A percentile compares a stretch with the other conserved stretches of the same genome.
Conservation (phyloP, 2,329 filamentous ascomycete species). For the Rachicladosporium sp. region DNA sequence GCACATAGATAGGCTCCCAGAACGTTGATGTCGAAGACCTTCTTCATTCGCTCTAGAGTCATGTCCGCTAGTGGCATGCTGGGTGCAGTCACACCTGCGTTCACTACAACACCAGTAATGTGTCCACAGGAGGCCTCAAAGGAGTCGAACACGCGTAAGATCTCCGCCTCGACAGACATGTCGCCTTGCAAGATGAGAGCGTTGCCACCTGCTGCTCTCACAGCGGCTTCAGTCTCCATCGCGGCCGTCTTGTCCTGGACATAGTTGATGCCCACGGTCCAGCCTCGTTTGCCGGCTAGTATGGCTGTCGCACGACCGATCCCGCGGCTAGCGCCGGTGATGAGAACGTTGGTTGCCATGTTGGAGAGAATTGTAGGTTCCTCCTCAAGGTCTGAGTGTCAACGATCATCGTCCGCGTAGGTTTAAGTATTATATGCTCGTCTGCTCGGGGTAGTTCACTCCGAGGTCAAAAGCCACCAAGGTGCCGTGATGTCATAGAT, state of each 20-base stretch:
- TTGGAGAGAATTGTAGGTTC: too few relatives aligned
- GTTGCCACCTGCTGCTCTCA: constrained; percentile 13
- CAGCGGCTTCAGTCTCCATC: constrained; percentile 9
- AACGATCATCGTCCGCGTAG: too few relatives aligned
- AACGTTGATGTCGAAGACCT: constrained; percentile 17
- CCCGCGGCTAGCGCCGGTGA: constrained; percentile 15
- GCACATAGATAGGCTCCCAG: constrained; percentile 19
- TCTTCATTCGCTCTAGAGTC: constrained; percentile 10
- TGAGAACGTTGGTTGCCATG: constrained; percentile 10
- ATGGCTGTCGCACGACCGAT: constrained; percentile 15
- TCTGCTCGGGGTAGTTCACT: too few relatives aligned
- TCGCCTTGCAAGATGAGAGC: constrained; percentile 11
- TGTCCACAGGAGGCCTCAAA: constrained; percentile 13
- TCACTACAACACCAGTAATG: constrained; percentile 17
- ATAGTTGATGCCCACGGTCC: constrained; percentile 19
- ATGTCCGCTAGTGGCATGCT: constrained; percentile 15
- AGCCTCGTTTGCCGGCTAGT: constrained; percentile 13
- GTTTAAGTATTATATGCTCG: too few relatives aligned
- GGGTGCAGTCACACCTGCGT: constrained; percentile 17
- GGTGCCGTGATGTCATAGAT: too few relatives aligned
- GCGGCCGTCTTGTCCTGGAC: constrained; percentile 10
- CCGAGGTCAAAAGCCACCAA: too few relatives aligned
- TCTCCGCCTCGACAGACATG: constrained; percentile 13
- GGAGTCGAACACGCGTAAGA: constrained; percentile 13
- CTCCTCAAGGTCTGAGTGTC: too few relatives aligned